A percentile compares a stretch with the other conserved stretches of the same genome.
Evolutionary conservation across 106 monocot species (phyloP).

Genomic region (Dendrobium officinale): DNA sequence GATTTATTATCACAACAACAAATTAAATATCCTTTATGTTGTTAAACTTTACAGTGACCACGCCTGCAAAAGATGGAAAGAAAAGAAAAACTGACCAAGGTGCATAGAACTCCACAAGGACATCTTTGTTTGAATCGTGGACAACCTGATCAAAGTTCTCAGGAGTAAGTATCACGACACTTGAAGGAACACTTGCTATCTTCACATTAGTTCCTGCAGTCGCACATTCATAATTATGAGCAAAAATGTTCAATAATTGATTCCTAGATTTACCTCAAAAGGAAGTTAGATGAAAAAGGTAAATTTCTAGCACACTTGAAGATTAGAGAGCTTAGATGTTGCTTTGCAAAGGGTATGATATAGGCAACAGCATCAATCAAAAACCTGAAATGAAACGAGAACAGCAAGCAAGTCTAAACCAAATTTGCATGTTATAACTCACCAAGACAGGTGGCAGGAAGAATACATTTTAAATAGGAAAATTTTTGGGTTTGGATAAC

Average conservation of each 20-base stretch:
- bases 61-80: not conserved
- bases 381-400: too few species aligned
- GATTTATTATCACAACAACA: not conserved
- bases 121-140: constrained; percentile 82
- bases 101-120: constrained; percentile 98
- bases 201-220: constrained; percentile 92
- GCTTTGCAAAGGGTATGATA: too few species aligned
- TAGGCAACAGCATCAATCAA: too few species aligned
- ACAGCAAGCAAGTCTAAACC: too few species aligned
- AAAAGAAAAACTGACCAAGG: constrained; percentile 55
- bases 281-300: not conserved
- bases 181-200: constrained; percentile 64
- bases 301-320: not conserved
- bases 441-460: too few species aligned
- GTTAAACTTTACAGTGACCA: not conserved
- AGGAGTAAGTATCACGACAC: constrained; percentile 59
- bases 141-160: constrained; percentile 78
- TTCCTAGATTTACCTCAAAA: not conserved
- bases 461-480: too few species aligned
- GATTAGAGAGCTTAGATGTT: too few species aligned
- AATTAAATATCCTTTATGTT: not conserved
- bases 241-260: not conserved
- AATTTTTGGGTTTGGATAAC: too few species aligned
- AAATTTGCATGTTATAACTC: too few species aligned
- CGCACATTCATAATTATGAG: not conserved